Conservation (phyloP, 805 yeast species). For the Ogataea allantospora region DNA sequence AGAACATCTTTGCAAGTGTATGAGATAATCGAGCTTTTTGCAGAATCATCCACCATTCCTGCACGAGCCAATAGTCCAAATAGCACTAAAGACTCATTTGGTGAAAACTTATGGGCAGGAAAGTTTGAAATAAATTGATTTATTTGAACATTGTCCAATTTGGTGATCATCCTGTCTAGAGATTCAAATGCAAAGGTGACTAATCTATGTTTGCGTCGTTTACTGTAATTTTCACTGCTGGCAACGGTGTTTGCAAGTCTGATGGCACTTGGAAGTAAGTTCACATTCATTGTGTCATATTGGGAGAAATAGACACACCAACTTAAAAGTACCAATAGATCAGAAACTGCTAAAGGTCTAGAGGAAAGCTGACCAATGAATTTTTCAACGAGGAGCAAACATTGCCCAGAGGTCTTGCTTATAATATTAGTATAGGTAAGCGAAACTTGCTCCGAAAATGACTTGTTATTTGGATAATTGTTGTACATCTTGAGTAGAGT, state of each 20-base stretch:
- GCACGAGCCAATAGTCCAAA: constrained; percentile 6
- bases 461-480: constrained; percentile 47
- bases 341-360: constrained; percentile 49
- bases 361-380: constrained; percentile 38
- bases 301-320: constrained; percentile 50
- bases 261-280: constrained; percentile 34
- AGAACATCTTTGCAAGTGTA: constrained; percentile 37
- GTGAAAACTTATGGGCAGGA: neutral
- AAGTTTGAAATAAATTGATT: neutral
- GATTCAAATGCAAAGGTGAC: constrained; percentile 2
- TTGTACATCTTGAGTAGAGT: constrained; percentile 47
- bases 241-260: constrained; percentile 38
- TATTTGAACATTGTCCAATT: neutral
- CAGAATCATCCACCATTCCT: neutral
- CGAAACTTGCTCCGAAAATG: constrained; percentile 44
- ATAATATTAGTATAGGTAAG: constrained; percentile 40
- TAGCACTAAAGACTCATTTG: constrained; percentile 3
- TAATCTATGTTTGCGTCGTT: neutral
- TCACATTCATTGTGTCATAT: constrained; percentile 16
- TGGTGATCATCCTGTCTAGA: constrained; percentile 1
- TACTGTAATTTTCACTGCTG: constrained; percentile 6
- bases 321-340: constrained; percentile 52
- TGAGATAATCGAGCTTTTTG: constrained; percentile 22
- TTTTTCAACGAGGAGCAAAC: constrained; percentile 34
- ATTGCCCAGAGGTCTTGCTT: constrained; percentile 27